Evolutionary conservation across 2,329 filamentous ascomycete species (phyloP), one percentile per base, ranked within the genome.

Genomic region (Fusarium stilboides): DNA sequence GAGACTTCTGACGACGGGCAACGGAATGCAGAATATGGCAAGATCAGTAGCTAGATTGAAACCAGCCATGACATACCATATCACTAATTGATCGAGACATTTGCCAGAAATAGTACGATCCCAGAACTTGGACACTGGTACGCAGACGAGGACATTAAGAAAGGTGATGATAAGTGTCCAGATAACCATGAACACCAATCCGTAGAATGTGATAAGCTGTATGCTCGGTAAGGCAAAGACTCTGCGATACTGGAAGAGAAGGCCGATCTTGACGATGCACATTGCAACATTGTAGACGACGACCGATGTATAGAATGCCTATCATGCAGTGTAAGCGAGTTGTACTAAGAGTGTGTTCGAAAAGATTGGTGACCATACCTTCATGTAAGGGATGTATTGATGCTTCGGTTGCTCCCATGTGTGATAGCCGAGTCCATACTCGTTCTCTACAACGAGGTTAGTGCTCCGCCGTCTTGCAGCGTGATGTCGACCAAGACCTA

Each of bases 11-110:
- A 68, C 67, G 0, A 68, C 57, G 5, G 65, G 65, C 2, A 68
- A 24, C 0, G 65, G 65, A 8, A 68, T n/a, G 1, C 57, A 68
- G 14, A 68, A 68, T 0, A 68, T 45, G 0, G 28, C n/a, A 6
- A 68, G n/a, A 5, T 68, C 65, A 4, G 65, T 68, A 1, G 34
- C 44, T 0, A 68, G n/a, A 10, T 67, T 68, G 13, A 58, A 62
- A 0, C 57, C 52, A 4, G 65, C 65, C 65, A 68, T 63, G 19
- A 63, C 45, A 1, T 68, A 68, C 65, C 65, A 68, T 6, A 68
- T 33, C 6, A 40, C 28, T 10, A 68, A 13, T 0, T 43, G 19
- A 1, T 68, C 19, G 3, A 31, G 36, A 10, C 65, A 68, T 26
- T 13, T 31, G 1, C 65, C 65, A 9, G 53, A 26, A 1, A 68